phyloP scores from a whole-genome alignment of 345 rosid genomes.

The Gossypium turneri region DNA sequence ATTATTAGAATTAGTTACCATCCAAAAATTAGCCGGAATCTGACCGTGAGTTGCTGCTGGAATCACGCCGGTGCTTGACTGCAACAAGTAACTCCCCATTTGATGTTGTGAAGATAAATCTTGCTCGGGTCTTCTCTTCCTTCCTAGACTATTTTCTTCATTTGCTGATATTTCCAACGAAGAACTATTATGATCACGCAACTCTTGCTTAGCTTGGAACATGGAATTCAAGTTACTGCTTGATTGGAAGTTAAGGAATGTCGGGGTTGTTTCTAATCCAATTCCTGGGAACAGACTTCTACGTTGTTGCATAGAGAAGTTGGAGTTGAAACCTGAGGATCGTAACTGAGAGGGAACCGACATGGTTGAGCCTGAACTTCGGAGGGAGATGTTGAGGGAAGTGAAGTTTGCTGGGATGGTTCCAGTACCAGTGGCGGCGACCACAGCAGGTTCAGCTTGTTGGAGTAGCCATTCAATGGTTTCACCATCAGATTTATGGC shows the following conservation, averaged over 20 bases:
- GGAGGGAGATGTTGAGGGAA: conserved; percentile 82
- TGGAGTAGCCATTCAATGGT: conserved; percentile 98
- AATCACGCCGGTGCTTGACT: conserved; percentile 54
- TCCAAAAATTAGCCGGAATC: conserved; percentile 89
- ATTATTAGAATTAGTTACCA: conserved; percentile 67
- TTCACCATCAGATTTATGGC: conserved; percentile 94
- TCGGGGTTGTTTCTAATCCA: conserved; percentile 34
- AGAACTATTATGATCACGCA: conserved; percentile 26
- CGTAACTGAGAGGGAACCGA: conserved; percentile 83
- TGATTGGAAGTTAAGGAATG: conserved; percentile 75
- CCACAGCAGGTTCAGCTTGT: conserved; percentile 94
- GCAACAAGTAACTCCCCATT: conserved; percentile 58
- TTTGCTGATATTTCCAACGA: conserved; percentile 47
- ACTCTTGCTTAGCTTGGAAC: conserved; percentile 65
- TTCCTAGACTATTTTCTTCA: conserved; percentile 42
- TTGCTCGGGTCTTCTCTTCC: conserved; percentile 59
- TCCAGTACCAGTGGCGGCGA: conserved; percentile 97
- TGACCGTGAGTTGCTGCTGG: conserved; percentile 62
- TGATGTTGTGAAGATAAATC: conserved; percentile 56
- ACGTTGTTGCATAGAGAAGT: conserved; percentile 51
- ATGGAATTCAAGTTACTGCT: conserved; percentile 39
- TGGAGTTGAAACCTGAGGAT: conserved; percentile 54
- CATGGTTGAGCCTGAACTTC: conserved; percentile 85
- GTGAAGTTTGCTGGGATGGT: conserved; percentile 98
- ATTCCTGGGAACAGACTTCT: conserved; percentile 53